phyloP scores from a whole-genome alignment of 352 stramenopile species.

The Globisporangium solare region DNA sequence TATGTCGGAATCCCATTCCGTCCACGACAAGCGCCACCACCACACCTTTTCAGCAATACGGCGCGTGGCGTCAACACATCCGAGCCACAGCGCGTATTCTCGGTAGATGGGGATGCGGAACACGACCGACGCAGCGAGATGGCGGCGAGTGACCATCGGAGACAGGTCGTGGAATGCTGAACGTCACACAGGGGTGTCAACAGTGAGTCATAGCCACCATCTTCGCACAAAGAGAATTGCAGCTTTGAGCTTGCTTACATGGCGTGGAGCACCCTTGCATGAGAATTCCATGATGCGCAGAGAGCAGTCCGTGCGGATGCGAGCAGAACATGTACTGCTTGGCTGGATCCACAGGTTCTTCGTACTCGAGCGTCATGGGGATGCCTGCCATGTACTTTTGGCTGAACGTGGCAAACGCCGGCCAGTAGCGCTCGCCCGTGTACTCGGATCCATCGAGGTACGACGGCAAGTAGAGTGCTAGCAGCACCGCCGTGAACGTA shows the following conservation, averaged over 20 bases:
- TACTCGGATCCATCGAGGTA: slow-evolving; percentile 55
- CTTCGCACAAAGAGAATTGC: not conserved
- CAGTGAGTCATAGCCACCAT: no score
- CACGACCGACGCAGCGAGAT: slow-evolving; percentile 71
- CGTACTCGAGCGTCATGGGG: slow-evolving; percentile 60
- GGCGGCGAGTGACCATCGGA: slow-evolving; percentile 48
- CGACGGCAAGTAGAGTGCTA: slow-evolving; percentile 47
- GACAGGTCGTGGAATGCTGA: slow-evolving; percentile 69
- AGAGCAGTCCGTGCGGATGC: slow-evolving; percentile 73
- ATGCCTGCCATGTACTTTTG: slow-evolving; percentile 29
- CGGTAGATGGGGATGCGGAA: slow-evolving; percentile 76
- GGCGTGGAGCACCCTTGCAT: slow-evolving; percentile 54
- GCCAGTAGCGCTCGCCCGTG: slow-evolving; percentile 54
- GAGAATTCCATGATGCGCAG: slow-evolving; percentile 60
- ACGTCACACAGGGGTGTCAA: slow-evolving; percentile 4
- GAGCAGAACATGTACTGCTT: slow-evolving; percentile 80
- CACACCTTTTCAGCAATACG: slow-evolving; percentile 34
- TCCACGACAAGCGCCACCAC: no score
- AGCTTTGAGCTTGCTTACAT: slow-evolving; percentile 21
- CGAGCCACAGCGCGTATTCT: slow-evolving; percentile 73
- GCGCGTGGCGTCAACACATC: slow-evolving; percentile 68
- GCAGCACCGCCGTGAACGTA: slow-evolving; percentile 18
- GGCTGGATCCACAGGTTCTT: slow-evolving; percentile 47
- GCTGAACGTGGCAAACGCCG: slow-evolving; percentile 42
- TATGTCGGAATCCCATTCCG: no score